Percentiles rank a stretch among this genome's conserved stretches.
Conservation (phyloP, 2,329 filamentous ascomycete species). For the Zymoseptoria brevis region DNA sequence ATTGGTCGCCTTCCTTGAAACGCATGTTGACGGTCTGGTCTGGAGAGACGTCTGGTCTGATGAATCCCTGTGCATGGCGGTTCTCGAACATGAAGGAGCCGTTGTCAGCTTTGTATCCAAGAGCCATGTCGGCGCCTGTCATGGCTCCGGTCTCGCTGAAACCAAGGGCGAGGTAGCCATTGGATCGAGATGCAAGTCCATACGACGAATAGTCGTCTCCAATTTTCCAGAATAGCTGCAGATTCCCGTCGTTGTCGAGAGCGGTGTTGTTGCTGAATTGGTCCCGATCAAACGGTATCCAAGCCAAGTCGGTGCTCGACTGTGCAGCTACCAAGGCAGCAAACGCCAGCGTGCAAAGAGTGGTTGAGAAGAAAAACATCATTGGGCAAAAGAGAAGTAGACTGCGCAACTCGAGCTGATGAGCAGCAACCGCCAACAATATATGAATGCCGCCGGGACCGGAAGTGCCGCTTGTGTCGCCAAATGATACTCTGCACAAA, state of each 20-base stretch:
- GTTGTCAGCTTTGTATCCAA: slow-evolving; percentile 9
- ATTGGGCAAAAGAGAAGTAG: background rate
- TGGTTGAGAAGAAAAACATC: background rate
- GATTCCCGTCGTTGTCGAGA: slow-evolving; percentile 10
- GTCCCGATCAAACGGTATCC: slow-evolving; percentile 12
- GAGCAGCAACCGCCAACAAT: background rate
- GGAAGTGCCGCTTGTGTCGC: background rate
- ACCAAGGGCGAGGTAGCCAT: slow-evolving; percentile 15
- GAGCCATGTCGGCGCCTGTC: slow-evolving; percentile 16
- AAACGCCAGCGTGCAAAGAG: background rate
- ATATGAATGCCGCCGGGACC: background rate
- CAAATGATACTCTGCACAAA: background rate
- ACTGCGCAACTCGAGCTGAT: background rate
- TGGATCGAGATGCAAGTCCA: slow-evolving; percentile 14
- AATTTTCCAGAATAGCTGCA: slow-evolving; percentile 16
- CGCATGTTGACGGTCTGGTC: slow-evolving; percentile 16
- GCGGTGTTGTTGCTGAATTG: slow-evolving; percentile 9
- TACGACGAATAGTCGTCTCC: slow-evolving; percentile 16
- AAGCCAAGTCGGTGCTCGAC: slow-evolving; percentile 3
- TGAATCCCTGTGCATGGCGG: slow-evolving; percentile 12
- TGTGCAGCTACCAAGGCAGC: slow-evolving; percentile 1
- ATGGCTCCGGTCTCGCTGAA: slow-evolving; percentile 17
- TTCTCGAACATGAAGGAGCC: slow-evolving; percentile 14
- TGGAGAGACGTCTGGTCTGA: slow-evolving; percentile 11
- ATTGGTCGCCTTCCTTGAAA: slow-evolving; percentile 11